phyloP scores from a whole-genome alignment of 352 stramenopile genomes.

The Thalassiosira hispida region DNA sequence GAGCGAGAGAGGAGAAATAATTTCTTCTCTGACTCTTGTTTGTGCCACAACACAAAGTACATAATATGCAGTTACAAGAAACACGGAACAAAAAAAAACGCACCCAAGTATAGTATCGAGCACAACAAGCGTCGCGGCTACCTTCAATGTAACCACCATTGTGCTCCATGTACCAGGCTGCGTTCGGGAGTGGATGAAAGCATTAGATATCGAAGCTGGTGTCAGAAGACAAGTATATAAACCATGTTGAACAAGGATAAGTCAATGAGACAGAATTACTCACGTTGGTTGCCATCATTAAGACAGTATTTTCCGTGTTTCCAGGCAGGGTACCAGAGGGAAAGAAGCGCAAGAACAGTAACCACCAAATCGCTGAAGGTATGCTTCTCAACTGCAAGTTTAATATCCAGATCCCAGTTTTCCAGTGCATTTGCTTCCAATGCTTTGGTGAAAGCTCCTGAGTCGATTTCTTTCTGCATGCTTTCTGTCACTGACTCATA shows the following conservation, averaged over 20 bases:
- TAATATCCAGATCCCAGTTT: conserved; percentile 15
- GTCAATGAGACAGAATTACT: not conserved
- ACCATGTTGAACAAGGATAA: not conserved
- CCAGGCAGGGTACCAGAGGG: conserved; percentile 41
- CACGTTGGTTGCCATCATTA: conserved; percentile 32
- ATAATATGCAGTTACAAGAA: too few species aligned
- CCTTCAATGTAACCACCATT: not conserved
- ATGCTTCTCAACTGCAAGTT: conserved; percentile 9
- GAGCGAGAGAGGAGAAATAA: too few species aligned
- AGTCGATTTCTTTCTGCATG: conserved; percentile 42
- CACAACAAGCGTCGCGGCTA: conserved; percentile 17
- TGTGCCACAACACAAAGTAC: too few species aligned
- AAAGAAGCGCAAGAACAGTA: conserved; percentile 19
- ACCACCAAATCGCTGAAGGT: conserved; percentile 28
- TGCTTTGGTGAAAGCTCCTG: conserved; percentile 9
- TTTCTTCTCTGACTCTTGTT: too few species aligned
- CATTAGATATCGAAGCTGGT: not conserved
- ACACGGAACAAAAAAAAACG: not conserved
- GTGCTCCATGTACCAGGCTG: conserved; percentile 24
- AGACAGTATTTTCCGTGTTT: conserved; percentile 29
- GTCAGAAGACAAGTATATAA: not conserved
- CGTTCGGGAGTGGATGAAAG: conserved; percentile 3
- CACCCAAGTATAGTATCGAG: conserved; percentile 23
- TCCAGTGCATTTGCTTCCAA: not conserved
- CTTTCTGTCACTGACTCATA: conserved; percentile 27